Evolutionary conservation across 2,329 filamentous ascomycete species (phyloP).

Genomic region (Colletotrichum truncatum): DNA sequence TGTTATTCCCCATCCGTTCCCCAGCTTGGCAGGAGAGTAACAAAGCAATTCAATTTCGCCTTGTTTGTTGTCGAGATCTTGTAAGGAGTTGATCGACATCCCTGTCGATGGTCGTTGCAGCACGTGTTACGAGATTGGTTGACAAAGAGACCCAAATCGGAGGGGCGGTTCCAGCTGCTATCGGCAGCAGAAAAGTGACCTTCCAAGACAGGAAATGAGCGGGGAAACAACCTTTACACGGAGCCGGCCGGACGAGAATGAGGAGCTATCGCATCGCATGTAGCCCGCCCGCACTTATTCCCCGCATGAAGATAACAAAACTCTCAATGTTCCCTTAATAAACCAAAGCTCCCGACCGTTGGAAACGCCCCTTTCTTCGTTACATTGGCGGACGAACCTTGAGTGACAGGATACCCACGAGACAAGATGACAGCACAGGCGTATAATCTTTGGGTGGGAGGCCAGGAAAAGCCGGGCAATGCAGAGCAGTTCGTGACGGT

Average conservation of each 20-base stretch:
- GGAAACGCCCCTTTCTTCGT: not conserved
- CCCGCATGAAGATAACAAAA: conserved; percentile 16
- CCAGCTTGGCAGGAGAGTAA: not conserved
- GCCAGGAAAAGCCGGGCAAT: conserved; percentile 41
- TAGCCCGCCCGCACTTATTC: conserved; percentile 7
- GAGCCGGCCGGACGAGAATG: conserved; percentile 18
- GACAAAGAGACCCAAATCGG: conserved; percentile 1
- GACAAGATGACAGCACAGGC: conserved; percentile 27
- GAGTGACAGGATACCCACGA: conserved; percentile 17
- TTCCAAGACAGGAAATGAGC: conserved; percentile 7
- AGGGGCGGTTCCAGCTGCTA: not conserved
- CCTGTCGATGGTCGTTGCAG: conserved; percentile 6
- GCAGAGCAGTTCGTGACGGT: conserved; percentile 54
- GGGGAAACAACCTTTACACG: conserved; percentile 12
- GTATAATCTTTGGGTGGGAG: conserved; percentile 37
- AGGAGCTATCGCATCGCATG: conserved; percentile 9
- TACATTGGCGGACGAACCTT: conserved; percentile 12
- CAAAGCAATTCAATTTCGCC: not conserved
- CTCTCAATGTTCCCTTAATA: not conserved
- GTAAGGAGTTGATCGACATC: not conserved
- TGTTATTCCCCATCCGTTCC: conserved; percentile 14
- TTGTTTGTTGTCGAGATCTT: not conserved
- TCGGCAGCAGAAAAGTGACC: conserved; percentile 1
- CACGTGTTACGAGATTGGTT: conserved; percentile 27
- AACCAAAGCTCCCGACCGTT: not conserved